Base-by-base conservation (phyloP, 192 early-diverging fungal species). In the Diversispora epigaea region DNA sequence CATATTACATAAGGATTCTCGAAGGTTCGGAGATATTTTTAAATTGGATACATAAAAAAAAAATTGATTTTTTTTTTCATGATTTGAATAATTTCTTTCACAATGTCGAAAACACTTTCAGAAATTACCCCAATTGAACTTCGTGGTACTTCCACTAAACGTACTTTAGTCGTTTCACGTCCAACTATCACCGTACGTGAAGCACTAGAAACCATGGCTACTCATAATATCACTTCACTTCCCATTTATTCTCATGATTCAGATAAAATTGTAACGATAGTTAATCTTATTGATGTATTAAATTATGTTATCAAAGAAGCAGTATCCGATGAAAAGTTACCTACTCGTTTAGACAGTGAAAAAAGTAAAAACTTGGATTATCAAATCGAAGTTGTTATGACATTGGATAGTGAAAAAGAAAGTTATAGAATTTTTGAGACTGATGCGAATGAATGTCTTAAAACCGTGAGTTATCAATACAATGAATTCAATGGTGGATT, bases 251-350 rank as follows among this genome's bases (percentile, higher is more conserved):
- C 87, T 32, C 86, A 86, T 69, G 68, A 78, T 65, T 73, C 80
- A 21, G 78, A 79, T 14, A 72, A 75, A 15, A 77, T 87, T 1
- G 80, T 83, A 40, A 84, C 79, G 25, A 88, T 89, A 68, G 81
- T 89, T 15, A 85, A 83, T 52, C 71, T 86, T 12, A 76, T 81
- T 69, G 88, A 89, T 77, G 84, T 89, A 49, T 71, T 88, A 44
- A 55, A 79, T 14, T 85, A 86, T 68, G 57, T 83, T 41, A 62
- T 84, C 1, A 77, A 68, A 25, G 77, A 77, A 43, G 44, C 66
- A 45, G 49, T 68, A 1, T 9, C 60, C 2, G 57, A 77, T 46
- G 61, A 65, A 15, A 72, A 72, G 44, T 46, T 55, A 7, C 71
- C 71, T 25, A 46, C 3, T 17, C 6, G 4, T 12, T 25, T 72